Base-by-base conservation (phyloP, 2,329 filamentous ascomycete genomes). In the Metarhizium sp. region DNA sequence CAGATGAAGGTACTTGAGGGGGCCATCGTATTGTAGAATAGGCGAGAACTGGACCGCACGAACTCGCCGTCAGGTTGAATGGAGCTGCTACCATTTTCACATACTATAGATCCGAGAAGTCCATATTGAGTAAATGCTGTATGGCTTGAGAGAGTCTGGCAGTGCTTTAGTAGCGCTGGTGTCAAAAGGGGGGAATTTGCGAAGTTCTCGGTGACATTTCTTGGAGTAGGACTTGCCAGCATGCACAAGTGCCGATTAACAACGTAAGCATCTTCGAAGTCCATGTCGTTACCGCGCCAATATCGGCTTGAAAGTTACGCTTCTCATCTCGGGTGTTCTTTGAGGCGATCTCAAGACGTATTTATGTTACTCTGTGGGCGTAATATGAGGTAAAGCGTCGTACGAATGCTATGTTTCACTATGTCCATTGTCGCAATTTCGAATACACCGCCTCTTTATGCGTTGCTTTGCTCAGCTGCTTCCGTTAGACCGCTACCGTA, bases 1-100 rank as follows among this genome's bases (percentile, higher is more conserved):
- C 82, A 86, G 34, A 85, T 79, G 66, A 86, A 86, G 2, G 74
- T 71, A 7, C 81, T 84, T 0, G 77, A 80, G 0, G 82, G 82
- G 0, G 69, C 66, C 0, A 74, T 61, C 1, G 77, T 69, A 51
- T 78, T 78, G 64, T 74, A 73, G 40, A 74, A 76, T 1, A 77
- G 40, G 13, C n/a, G 40, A 42, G 40, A 34, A 34, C 32, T 34
- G 32, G 32, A 34, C 32, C 13, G 25, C 38, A n/a, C 51, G 4
- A 25, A 52, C 16, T 45, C 18, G 45, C 45, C 16, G 45, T 48
- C 20, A 48, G 45, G 20, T 48, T 48, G 20, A 29, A 29, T 29
- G 20, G 0, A 29, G 45, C 20, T 48, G 45, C 16, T 48, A 48
- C 45, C 20, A 48, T 48, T 48, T 48, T 48, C 45, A 48, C 20